A percentile compares a stretch with the other conserved stretches of the same genome.
phyloP scores from a whole-genome alignment of 768 basidiomycete species.

The Leccinum sublutescens region DNA sequence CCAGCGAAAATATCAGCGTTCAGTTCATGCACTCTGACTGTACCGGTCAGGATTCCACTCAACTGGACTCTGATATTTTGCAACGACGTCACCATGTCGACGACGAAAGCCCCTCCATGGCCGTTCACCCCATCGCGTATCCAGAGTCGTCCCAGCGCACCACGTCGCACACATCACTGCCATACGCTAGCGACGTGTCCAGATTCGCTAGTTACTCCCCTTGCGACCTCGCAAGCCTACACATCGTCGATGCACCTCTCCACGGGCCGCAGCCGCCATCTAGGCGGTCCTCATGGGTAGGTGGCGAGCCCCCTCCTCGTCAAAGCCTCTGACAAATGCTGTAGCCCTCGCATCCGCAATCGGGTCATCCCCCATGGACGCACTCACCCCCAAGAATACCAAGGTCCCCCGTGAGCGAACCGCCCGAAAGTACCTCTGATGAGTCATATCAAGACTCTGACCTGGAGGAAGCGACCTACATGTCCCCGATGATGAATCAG shows the following conservation, averaged over 20 bases:
- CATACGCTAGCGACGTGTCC: slow-evolving; percentile 15
- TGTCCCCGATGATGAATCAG: slow-evolving; percentile 33
- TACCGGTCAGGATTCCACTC: slow-evolving; percentile 19
- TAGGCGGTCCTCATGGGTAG: slow-evolving; percentile 29
- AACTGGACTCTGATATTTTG: slow-evolving; percentile 29
- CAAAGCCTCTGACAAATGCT: slow-evolving; percentile 17
- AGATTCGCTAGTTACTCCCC: slow-evolving; percentile 12
- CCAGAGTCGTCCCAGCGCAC: slow-evolving; percentile 34
- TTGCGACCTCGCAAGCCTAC: slow-evolving; percentile 9
- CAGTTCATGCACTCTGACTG: slow-evolving; percentile 30
- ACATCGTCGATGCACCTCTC: slow-evolving; percentile 10
- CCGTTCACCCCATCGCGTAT: slow-evolving; percentile 14
- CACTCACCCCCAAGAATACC: slow-evolving; percentile 10
- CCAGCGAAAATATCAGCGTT: slow-evolving; percentile 27
- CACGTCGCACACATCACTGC: slow-evolving; percentile 20
- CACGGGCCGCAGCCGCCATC: slow-evolving; percentile 10
- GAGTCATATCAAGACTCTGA: slow-evolving; percentile 32
- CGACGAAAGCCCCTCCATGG: slow-evolving; percentile 1
- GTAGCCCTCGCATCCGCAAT: slow-evolving; percentile 21
- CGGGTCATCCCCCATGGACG: slow-evolving; percentile 14
- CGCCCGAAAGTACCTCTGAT: slow-evolving; percentile 31
- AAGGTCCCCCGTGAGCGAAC: slow-evolving; percentile 30
- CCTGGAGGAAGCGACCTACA: slow-evolving; percentile 22
- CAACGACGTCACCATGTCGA: slow-evolving; percentile 13
- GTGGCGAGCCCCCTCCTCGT: slow-evolving; percentile 3